Percentiles rank a stretch among this genome's conserved stretches.
phyloP scores from a whole-genome alignment of 2,329 filamentous ascomycete species.

The Pseudocercospora eumusae region DNA sequence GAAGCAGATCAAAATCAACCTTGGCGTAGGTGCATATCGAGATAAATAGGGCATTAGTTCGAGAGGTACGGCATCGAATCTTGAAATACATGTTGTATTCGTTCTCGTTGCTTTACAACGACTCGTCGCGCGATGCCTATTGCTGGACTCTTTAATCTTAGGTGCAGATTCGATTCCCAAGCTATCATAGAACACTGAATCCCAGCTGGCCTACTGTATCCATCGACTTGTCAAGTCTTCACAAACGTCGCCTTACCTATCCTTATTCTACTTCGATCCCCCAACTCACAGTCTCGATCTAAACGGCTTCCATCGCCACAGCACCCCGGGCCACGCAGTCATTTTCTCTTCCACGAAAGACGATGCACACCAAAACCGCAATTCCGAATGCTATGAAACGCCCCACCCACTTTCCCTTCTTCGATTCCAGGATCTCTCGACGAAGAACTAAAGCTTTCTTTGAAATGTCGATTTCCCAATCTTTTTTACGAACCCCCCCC shows the following conservation, averaged over 20 bases:
- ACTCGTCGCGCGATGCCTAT: constrained; percentile 94
- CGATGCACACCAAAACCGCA: too few relatives aligned
- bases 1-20: constrained; percentile 85
- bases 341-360: constrained; percentile 92
- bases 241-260: constrained; percentile 78
- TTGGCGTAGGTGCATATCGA: constrained; percentile 93
- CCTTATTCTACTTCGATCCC: constrained; percentile 92
- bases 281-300: constrained; percentile 97
- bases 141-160: constrained; percentile 79
- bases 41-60: constrained; percentile 93
- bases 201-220: constrained; percentile 98
- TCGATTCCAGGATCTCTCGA: constrained; percentile 89
- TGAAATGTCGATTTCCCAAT: constrained; percentile 83
- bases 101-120: constrained; percentile 78
- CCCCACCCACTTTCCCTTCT: constrained; percentile 89
- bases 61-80: constrained; percentile 71
- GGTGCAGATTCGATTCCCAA: constrained; percentile 73
- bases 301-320: constrained; percentile 86
- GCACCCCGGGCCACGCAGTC: constrained; percentile 81
- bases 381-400: constrained; percentile 79
- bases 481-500: too few relatives aligned
- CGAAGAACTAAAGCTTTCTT: constrained; percentile 93
- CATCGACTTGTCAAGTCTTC: constrained; percentile 99
- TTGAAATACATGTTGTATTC: too few relatives aligned
- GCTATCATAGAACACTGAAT: constrained; percentile 80